phyloP scores from a whole-genome alignment of 1,139 yeast species.

The Eremothecium cymbalariae region DNA sequence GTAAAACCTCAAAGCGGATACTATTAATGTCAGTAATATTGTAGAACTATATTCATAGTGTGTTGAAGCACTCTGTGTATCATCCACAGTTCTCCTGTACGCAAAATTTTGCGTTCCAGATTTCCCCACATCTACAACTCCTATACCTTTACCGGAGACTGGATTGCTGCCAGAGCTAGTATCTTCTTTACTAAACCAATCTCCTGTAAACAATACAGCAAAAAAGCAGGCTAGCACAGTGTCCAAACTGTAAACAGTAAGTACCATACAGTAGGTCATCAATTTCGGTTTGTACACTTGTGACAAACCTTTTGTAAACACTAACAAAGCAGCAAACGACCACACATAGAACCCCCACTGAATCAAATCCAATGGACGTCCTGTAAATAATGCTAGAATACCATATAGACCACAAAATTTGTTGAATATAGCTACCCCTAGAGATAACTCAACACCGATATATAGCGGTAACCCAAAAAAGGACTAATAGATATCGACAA shows the following conservation, averaged over 20 bases:
- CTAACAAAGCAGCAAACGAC: conserved; percentile 56
- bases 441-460: conserved; percentile 76
- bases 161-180: no score
- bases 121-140: no score
- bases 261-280: conserved; percentile 49
- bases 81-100: no score
- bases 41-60: conserved; percentile 67
- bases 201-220: conserved; percentile 62
- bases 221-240: conserved; percentile 58
- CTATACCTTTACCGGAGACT: no score
- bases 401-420: conserved; percentile 90
- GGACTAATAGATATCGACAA: conserved; percentile 12
- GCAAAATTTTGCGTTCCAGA: no score
- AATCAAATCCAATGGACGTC: conserved; percentile 74
- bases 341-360: conserved; percentile 77
- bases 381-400: conserved; percentile 74
- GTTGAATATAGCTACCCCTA: conserved; percentile 74
- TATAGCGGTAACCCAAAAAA: conserved; percentile 51
- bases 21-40: conserved; percentile 45
- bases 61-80: conserved; percentile 60
- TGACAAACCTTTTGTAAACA: conserved; percentile 54
- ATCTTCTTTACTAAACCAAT: conserved; percentile 59
- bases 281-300: conserved; percentile 43
- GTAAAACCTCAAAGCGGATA: conserved; percentile 53
- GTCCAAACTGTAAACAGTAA: conserved; percentile 58